A percentile compares a stretch with the other conserved stretches of the same genome.
These are phyloP conservation scores for Geotrichum europaeum DNA, from an alignment of 1,139 yeast species.

Conservation along the genomic window DNA sequence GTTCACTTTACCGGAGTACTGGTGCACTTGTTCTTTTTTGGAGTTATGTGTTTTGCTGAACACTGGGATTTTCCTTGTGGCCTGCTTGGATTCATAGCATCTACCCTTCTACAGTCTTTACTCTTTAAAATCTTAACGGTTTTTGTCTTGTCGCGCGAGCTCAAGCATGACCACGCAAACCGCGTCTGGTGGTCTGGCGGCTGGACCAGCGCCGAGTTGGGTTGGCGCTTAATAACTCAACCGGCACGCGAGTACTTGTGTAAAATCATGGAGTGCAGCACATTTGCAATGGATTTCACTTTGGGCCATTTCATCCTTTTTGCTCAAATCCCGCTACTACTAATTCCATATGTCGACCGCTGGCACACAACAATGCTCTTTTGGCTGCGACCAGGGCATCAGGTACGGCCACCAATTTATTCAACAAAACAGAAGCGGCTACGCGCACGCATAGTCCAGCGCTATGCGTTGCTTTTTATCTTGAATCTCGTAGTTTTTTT, in stretches of 20 bases:
- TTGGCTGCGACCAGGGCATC: constrained; percentile 67
- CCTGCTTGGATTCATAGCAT: constrained; percentile 52
- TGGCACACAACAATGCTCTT: constrained; percentile 76
- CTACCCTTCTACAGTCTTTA: constrained; percentile 49
- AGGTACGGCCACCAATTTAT: constrained; percentile 43
- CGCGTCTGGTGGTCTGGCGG: constrained; percentile 84
- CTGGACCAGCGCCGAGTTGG: constrained; percentile 60
- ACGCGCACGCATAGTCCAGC: constrained; percentile 37
- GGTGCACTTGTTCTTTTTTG: constrained; percentile 50
- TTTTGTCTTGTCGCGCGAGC: constrained; percentile 53
- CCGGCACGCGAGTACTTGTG: constrained; percentile 65
- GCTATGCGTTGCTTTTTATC: constrained; percentile 43
- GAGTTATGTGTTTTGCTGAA: constrained; percentile 56
- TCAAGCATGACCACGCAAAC: constrained; percentile 50
- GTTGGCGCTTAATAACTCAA: constrained; percentile 55
- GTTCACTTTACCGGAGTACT: constrained; percentile 79
- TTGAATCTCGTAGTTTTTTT: constrained; percentile 38
- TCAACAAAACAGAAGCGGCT: constrained; percentile 35
- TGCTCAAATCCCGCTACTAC: constrained; percentile 54
- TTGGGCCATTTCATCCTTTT: constrained; percentile 60
- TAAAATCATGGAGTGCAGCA: constrained; percentile 60
- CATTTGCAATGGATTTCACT: constrained; percentile 66
- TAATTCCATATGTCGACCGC: constrained; percentile 64
- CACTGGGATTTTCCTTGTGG: constrained; percentile 56
- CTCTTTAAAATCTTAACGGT: constrained; percentile 46